Conservation (phyloP, 2,329 filamentous ascomycete genomes). For the Paecilomyces sp. region DNA sequence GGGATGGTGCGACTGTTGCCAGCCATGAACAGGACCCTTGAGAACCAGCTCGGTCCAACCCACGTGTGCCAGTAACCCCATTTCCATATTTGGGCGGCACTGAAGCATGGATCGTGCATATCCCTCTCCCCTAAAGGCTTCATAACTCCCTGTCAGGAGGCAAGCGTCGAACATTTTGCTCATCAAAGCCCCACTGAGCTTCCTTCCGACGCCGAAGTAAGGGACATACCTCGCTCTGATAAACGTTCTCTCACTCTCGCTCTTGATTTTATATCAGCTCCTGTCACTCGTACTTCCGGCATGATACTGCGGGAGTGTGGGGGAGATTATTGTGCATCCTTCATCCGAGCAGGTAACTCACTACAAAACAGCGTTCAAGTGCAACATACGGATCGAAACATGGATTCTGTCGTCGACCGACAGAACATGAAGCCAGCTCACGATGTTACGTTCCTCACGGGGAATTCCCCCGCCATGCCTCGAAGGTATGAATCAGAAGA, state of each 20-base stretch:
- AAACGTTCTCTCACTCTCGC: background rate
- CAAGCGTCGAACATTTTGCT: background rate
- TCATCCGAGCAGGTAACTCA: background rate
- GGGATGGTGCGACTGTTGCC: background rate
- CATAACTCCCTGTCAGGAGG: slow-evolving; percentile 1
- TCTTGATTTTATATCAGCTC: background rate
- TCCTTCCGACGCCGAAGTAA: background rate
- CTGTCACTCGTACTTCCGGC: background rate
- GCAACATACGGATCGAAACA: background rate
- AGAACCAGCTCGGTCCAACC: background rate
- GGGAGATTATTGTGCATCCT: background rate
- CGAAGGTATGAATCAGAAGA: slow-evolving; percentile 31
- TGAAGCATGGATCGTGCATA: background rate
- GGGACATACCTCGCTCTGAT: background rate
- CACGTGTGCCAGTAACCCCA: background rate
- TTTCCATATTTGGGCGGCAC: background rate
- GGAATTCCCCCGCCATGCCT: slow-evolving; percentile 13
- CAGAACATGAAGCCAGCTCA: slow-evolving; percentile 16
- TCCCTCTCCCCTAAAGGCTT: background rate
- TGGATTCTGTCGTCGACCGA: background rate
- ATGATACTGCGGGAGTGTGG: background rate
- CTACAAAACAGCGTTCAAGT: background rate
- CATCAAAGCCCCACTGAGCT: background rate
- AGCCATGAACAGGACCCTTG: background rate
- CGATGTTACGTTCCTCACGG: background rate